phyloP scores from a whole-genome alignment of 2,329 filamentous ascomycete genomes.

The Cytospora chrysosperma region DNA sequence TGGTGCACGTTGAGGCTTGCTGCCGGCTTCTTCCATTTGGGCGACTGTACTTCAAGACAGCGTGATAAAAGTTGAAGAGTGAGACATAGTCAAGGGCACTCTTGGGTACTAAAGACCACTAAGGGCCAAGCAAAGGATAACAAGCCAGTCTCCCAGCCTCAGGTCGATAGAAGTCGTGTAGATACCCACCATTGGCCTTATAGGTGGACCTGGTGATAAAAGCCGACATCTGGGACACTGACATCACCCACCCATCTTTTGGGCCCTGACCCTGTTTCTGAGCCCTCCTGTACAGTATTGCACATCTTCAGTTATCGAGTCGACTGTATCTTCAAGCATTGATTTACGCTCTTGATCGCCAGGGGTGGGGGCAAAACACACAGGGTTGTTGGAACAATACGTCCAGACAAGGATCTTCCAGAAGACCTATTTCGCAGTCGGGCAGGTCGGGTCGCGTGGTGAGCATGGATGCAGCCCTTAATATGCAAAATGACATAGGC shows the following conservation, averaged over 20 bases:
- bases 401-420: not conserved
- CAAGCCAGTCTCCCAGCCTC: not conserved
- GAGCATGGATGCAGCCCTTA: not conserved
- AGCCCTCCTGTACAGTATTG: not conserved
- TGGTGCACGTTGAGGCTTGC: not conserved
- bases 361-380: not conserved
- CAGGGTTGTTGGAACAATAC: not conserved
- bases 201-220: not conserved
- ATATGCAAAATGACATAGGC: constrained; percentile 16
- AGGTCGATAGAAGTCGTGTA: not conserved
- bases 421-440: constrained; percentile 7
- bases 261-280: constrained; percentile 4
- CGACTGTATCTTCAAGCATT: constrained; percentile 2
- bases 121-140: not conserved
- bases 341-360: not conserved
- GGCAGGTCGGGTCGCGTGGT: not conserved
- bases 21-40: not conserved
- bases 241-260: constrained; percentile 9
- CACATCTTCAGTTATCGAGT: not conserved
- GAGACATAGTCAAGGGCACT: not conserved
- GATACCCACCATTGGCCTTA: not conserved
- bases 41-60: not conserved
- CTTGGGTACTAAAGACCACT: not conserved
- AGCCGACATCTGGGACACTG: not conserved
- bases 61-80: not conserved